phyloP scores from a whole-genome alignment of 192 early-diverging fungal genomes.

The Podila minutissima region DNA sequence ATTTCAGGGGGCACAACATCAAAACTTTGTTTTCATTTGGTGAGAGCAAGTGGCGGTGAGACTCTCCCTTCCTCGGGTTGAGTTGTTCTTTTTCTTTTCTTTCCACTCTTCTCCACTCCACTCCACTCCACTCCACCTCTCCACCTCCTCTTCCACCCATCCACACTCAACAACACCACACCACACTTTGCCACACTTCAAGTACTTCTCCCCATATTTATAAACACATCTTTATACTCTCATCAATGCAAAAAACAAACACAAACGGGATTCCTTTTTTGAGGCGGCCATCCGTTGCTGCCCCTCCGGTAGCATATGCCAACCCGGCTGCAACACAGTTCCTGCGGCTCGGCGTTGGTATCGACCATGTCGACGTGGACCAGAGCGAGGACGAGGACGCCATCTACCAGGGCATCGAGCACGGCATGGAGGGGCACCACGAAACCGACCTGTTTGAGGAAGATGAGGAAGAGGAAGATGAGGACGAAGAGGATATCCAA shows the following conservation, averaged over 20 bases:
- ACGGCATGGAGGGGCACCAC: constrained; percentile 23
- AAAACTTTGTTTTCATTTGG: no score
- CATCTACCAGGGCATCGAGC: constrained; percentile 29
- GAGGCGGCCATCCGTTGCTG: constrained; percentile 15
- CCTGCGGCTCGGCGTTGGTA: constrained; percentile 30
- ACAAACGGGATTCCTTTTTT: constrained; percentile 20
- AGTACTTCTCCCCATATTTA: background rate
- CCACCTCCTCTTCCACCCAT: background rate
- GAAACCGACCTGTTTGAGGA: background rate
- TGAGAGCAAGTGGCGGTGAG: no score
- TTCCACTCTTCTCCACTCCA: background rate
- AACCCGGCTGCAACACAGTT: constrained; percentile 39
- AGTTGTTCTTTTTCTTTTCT: background rate
- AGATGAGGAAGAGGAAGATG: constrained; percentile 15
- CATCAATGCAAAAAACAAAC: background rate
- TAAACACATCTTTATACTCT: background rate
- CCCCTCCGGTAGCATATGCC: constrained; percentile 16
- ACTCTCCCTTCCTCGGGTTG: background rate
- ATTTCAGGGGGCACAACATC: no score
- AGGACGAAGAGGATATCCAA: constrained; percentile 2
- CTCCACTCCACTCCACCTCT: background rate
- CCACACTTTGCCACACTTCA: background rate
- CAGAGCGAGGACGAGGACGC: constrained; percentile 32
- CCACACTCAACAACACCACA: background rate
- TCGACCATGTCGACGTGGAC: constrained; percentile 36